Evolutionary conservation across 805 yeast species (phyloP).

Genomic region (Metschnikowia gruessii): DNA sequence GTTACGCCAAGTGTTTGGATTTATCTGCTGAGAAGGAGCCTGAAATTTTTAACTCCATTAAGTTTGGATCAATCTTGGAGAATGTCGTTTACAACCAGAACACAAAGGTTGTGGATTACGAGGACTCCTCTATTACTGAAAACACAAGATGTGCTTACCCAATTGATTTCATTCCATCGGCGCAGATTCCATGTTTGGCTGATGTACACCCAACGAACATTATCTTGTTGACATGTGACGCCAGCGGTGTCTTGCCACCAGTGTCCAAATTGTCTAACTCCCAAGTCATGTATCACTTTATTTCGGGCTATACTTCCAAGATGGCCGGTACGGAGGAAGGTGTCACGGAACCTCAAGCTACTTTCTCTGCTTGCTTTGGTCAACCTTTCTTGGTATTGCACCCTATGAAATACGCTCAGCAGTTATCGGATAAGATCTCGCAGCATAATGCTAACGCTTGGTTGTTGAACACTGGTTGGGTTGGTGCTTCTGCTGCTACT

Average conservation of each 20-base stretch:
- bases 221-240: slow-evolving; percentile 92
- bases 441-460: slow-evolving; percentile 89
- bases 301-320: slow-evolving; percentile 97
- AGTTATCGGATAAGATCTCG: slow-evolving; percentile 88
- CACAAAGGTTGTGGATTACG: slow-evolving; percentile 82
- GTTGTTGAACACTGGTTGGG: slow-evolving; percentile 98
- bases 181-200: slow-evolving; percentile 91
- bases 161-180: slow-evolving; percentile 93
- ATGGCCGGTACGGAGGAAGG: slow-evolving; percentile 99
- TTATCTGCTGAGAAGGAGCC: slow-evolving; percentile 92
- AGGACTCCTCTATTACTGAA: slow-evolving; percentile 80
- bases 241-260: slow-evolving; percentile 97
- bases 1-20: slow-evolving; percentile 96
- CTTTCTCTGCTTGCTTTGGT: slow-evolving; percentile 98
- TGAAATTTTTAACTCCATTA: slow-evolving; percentile 92
- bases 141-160: slow-evolving; percentile 99
- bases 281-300: slow-evolving; percentile 98
- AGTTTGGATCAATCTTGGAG: slow-evolving; percentile 91
- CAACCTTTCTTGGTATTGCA: slow-evolving; percentile 98
- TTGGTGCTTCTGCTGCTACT: slow-evolving; percentile 84
- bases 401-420: slow-evolving; percentile 97
- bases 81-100: slow-evolving; percentile 81
- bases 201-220: slow-evolving; percentile 90
- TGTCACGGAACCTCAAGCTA: slow-evolving; percentile 96
- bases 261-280: slow-evolving; percentile 89